Evolutionary conservation across 1,284 basidiomycete genomes (phyloP), one percentile per base, ranked within the genome.

Genomic region (Malassezia brasiliensis): DNA sequence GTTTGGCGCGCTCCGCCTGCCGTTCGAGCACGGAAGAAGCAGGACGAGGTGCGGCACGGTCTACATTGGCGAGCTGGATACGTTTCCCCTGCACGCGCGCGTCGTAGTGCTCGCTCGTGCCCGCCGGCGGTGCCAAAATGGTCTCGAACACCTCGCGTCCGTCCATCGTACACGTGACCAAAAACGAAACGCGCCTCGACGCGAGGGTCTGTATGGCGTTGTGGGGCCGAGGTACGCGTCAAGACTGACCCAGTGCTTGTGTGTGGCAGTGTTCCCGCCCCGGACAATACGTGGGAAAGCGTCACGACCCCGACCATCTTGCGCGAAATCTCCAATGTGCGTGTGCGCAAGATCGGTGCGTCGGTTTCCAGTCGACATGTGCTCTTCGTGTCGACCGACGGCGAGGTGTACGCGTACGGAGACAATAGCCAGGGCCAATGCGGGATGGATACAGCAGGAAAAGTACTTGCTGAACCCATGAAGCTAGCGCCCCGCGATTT

Each of bases 321-420:
- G 36, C 86, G 91, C 50, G 87, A 87, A 0, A 79, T 96, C 25
- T 81, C 83, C 71, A 89, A 91, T 69, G 79, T 93, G 46, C 59
- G 60, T 39, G 65, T 68, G 47, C 53, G 44, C 22, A 59, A 60
- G 40, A 55, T 72, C 37, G 53, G 66, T 32, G 56, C 63, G 19
- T 67, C 62, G 35, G 68, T 65, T 60, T 61, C 57, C 38, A 62
- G 61, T 35, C 66, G 64, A 39, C 62, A 67, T 39, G 51, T 54
- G 2, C 55, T 68, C 46, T 59, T 67, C 28, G 49, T 75, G 2
- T 62, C 65, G 37, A 75, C 81, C 31, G 78, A 84, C 49, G 90
- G 90, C 19, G 79, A 81, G 19, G 89, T 87, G 3, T 91, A 87
- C 83, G 75, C 91, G 65, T 87, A 90, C 71, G 90, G 90, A 1